Evolutionary conservation across 257 asterid genomes (phyloP), one percentile per base, ranked within the genome.

Genomic region (Salvia miltiorrhiza): DNA sequence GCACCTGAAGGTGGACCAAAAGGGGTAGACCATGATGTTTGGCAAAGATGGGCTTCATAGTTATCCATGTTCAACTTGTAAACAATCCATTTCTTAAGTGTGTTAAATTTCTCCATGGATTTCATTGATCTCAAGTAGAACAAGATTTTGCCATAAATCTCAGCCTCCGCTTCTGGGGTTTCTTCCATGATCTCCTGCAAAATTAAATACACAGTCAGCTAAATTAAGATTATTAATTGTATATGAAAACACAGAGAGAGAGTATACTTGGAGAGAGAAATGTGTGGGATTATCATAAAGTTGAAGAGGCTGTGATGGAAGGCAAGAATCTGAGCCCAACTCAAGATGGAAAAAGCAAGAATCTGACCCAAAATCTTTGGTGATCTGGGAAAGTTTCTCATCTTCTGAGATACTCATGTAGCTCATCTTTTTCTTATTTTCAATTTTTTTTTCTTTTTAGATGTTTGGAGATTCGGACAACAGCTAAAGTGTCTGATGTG

Each of bases 41-140:
- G 76, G 54, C 90, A 84, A 21, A 87, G 84, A 70, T 79, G 82
- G 17, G 90, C 87, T 73, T 87, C 83, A 61, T 76, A 82, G 3
- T 80, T 28, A 56, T 86, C 88, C 79, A 67, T 64, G 67, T 80
- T 77, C 74, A 86, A 71, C 67, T 72, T 84, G 77, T 39, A 72
- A 23, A 74, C 86, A 61, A 84, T 73, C 88, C 84, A 77, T 32
- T 81, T 76, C 14, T 77, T 84, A 0, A 73, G 76, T 12, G 78
- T 63, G 59, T 33, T 73, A 67, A 82, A 65, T 47, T 73, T 69
- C 59, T 79, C 78, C 77, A 56, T 52, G 4, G 60, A 54, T 40
- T 59, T 68, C 56, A 73, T 48, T 13, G 77, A 78, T 70, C 57
- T 85, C 69, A 68, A 43, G 55, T 85, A 81, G 53, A 61, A 16